Evolutionary conservation across 257 asterid species (phyloP).

Genomic region (Scutellaria barbata): DNA sequence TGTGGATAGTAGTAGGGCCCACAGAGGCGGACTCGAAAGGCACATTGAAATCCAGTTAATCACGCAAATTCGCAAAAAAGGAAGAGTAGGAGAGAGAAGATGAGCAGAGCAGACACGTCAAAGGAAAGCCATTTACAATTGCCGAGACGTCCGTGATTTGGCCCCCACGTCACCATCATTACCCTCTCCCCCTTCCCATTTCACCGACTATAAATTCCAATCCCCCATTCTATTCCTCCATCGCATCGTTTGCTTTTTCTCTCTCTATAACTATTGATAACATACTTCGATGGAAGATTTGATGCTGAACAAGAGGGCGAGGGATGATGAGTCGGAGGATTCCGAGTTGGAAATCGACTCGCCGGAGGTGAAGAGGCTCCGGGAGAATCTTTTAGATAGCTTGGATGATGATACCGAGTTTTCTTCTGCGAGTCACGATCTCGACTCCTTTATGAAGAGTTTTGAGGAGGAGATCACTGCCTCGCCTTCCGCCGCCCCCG

Average conservation of each 20-base stretch:
- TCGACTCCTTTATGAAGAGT: constrained; percentile 83
- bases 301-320: constrained; percentile 51
- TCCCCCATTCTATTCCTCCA: constrained; percentile 19
- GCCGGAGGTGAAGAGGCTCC: constrained; percentile 73
- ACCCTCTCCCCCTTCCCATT: constrained; percentile 22
- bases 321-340: constrained; percentile 53
- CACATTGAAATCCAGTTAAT: constrained; percentile 39
- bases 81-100: constrained; percentile 35
- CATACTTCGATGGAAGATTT: constrained; percentile 47
- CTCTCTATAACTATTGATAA: not conserved
- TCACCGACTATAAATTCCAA: constrained; percentile 44
- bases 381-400: constrained; percentile 59
- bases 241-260: constrained; percentile 22
- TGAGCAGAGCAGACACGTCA: constrained; percentile 53
- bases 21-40: constrained; percentile 42
- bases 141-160: constrained; percentile 51
- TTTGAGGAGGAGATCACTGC: constrained; percentile 73
- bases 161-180: constrained; percentile 53
- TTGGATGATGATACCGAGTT: constrained; percentile 60
- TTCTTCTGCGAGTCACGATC: constrained; percentile 49
- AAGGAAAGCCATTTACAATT: constrained; percentile 33
- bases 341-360: constrained; percentile 44
- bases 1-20: constrained; percentile 36
- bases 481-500: constrained; percentile 30
- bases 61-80: constrained; percentile 8